Base-by-base conservation (phyloP, 1,284 basidiomycete genomes). In the Microbotryum silenes-acaulis region DNA sequence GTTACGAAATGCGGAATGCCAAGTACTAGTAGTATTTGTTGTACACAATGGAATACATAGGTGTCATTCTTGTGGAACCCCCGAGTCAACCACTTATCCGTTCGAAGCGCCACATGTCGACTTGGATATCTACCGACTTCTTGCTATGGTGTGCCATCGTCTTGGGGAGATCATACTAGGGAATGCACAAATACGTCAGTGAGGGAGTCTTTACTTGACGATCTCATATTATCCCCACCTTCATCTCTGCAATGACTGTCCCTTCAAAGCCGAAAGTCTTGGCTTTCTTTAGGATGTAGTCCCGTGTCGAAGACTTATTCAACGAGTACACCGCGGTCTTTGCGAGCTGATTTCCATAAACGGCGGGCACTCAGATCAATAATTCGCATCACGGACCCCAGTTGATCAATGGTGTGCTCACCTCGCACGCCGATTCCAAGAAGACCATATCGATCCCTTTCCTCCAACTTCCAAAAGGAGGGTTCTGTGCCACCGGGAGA, bases 371-470 rank as follows among this genome's bases (percentile, higher is more conserved):
- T 27, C 9, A n/a, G 45, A 48, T 23, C 23, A n/a, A 29, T 21
- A 2, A 23, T 9, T 20, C 18, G 12, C 49, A 23, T 12, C 14
- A 50, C 6, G 12, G 20, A 20, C 49, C 37, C 37, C 37, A 12
- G 37, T 16, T 6, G 37, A 42, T n/a, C 25, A 49, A 49, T 49
- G 47, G 49, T 16, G 29, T 23, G 29, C 23, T 29, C 9, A 70
- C 70, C 49, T 66, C 27, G 50, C 68, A 70, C 12, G 71, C 71
- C 12, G 63, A 25, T 48, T 70, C 67, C 18, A 72, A 63, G 55
- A 72, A 72, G n/a, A 69, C 66, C 60, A 71, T 72, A 56, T 72
- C 71, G 52, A 72, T 72, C 1, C 68, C 68, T 33, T 68, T 66
- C 45, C 51, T 66, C 63, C 71, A 72, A 2, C 68, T 68, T 0